Evolutionary conservation across 2,329 filamentous ascomycete species (phyloP).

Genomic region (Neofusicoccum laricinum): DNA sequence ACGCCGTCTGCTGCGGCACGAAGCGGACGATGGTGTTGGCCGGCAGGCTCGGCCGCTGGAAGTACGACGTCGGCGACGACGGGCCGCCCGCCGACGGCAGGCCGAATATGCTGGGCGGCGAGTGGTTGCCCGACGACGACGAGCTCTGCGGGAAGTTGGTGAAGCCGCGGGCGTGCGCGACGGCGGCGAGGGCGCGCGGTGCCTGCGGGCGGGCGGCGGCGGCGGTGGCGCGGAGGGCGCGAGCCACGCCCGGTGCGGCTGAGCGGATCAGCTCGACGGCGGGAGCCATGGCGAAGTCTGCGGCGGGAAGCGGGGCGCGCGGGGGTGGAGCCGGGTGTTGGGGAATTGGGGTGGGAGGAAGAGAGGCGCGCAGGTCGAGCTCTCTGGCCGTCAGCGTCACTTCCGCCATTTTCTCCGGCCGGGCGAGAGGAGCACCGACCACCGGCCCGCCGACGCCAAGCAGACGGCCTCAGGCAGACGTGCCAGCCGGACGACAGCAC

Average conservation of each 20-base stretch:
- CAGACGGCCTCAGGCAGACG: neutral
- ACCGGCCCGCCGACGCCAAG: neutral
- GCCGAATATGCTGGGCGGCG: slow-evolving; percentile 8
- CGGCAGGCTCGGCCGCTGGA: slow-evolving; percentile 69
- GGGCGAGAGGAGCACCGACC: neutral
- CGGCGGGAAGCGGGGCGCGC: neutral
- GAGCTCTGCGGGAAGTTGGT: slow-evolving; percentile 1
- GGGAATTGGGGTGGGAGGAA: neutral
- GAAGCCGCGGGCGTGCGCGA: neutral
- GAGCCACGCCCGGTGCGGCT: slow-evolving; percentile 5
- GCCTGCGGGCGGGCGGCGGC: neutral
- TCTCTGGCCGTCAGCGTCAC: neutral
- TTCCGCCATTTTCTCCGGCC: slow-evolving; percentile 14
- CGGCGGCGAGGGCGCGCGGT: neutral
- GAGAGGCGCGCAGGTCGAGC: neutral
- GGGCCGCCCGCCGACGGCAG: neutral
- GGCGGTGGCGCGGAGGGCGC: neutral
- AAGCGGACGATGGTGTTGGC: slow-evolving; percentile 95
- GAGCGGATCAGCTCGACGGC: slow-evolving; percentile 12
- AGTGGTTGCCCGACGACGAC: neutral
- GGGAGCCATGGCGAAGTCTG: slow-evolving; percentile 11
- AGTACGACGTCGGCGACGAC: slow-evolving; percentile 67
- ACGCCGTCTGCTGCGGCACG: slow-evolving; percentile 98
- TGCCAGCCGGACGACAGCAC: too few species aligned
- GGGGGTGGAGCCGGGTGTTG: neutral